Conservation (phyloP, 2,329 filamentous ascomycete genomes). For the Aspergillus chevalieri region DNA sequence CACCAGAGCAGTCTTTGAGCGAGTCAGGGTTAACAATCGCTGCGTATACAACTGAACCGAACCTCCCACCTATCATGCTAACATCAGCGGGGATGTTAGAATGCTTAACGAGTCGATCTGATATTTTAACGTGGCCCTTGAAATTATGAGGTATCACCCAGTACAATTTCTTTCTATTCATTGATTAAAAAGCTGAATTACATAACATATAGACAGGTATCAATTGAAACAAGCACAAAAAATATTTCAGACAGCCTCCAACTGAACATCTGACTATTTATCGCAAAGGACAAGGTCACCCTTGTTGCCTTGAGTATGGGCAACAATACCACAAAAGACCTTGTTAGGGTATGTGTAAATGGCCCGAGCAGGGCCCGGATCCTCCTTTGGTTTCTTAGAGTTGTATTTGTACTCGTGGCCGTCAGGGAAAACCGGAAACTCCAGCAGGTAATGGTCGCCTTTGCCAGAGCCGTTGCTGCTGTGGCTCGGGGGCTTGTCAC, state of each 20-base stretch:
- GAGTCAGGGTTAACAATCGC: too few species aligned
- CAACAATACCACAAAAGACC: not conserved
- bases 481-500: not conserved
- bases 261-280: not conserved
- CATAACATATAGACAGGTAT: too few species aligned
- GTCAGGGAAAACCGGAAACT: not conserved
- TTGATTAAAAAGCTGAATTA: too few species aligned
- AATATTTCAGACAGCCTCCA: not conserved
- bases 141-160: too few species aligned
- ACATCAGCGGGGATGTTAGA: too few species aligned
- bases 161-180: too few species aligned
- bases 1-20: too few species aligned
- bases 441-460: not conserved
- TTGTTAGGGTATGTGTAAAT: conserved; percentile 1
- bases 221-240: too few species aligned
- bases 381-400: conserved; percentile 2
- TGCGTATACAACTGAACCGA: too few species aligned
- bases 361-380: not conserved
- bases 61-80: too few species aligned
- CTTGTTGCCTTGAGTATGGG: not conserved
- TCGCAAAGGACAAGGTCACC: not conserved
- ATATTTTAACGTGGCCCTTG: too few species aligned
- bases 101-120: too few species aligned
- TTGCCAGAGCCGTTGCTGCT: not conserved
- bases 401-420: not conserved